A percentile compares a stretch with the other conserved stretches of the same genome.
Conservation (phyloP, 2,329 filamentous ascomycete species). For the Ambrosiella cleistominuta region DNA sequence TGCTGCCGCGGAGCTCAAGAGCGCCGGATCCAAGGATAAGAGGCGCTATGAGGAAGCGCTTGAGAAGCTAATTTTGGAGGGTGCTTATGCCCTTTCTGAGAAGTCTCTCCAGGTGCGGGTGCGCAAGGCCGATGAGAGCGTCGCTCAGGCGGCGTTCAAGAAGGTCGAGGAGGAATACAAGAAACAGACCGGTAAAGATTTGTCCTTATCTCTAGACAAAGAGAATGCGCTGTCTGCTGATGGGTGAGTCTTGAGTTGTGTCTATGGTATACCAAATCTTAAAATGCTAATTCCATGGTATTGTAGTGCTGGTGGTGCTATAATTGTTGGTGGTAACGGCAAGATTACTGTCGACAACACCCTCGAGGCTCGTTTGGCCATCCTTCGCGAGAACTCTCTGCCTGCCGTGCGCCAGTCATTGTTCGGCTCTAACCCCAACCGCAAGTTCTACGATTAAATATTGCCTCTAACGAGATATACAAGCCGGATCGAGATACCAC, state of each 20-base stretch:
- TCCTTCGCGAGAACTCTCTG: conserved; percentile 71
- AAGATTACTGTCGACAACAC: conserved; percentile 99
- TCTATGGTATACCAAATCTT: background rate
- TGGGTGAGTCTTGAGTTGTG: conserved; percentile 43
- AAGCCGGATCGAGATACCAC: too few species aligned
- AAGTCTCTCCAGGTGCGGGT: conserved; percentile 55
- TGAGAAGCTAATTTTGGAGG: conserved; percentile 72
- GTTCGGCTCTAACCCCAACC: conserved; percentile 88
- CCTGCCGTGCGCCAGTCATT: conserved; percentile 71
- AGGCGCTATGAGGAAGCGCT: conserved; percentile 58
- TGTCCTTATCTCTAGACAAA: conserved; percentile 58
- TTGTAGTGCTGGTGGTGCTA: conserved; percentile 61
- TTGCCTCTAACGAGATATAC: background rate
- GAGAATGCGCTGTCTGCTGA: conserved; percentile 61
- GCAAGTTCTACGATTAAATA: conserved; percentile 77
- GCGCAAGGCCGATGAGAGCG: conserved; percentile 60
- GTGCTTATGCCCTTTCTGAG: conserved; percentile 76
- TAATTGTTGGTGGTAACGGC: conserved; percentile 63
- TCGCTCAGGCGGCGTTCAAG: conserved; percentile 61
- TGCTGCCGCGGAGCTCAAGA: conserved; percentile 52
- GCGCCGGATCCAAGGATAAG: conserved; percentile 44
- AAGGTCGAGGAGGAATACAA: conserved; percentile 71
- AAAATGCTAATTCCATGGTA: background rate
- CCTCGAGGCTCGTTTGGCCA: conserved; percentile 72
- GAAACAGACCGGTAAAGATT: conserved; percentile 53